Percentiles rank a stretch among this genome's conserved stretches.
phyloP scores from a whole-genome alignment of 495 filamentous ascomycete species.

The Xylaria telfairii region DNA sequence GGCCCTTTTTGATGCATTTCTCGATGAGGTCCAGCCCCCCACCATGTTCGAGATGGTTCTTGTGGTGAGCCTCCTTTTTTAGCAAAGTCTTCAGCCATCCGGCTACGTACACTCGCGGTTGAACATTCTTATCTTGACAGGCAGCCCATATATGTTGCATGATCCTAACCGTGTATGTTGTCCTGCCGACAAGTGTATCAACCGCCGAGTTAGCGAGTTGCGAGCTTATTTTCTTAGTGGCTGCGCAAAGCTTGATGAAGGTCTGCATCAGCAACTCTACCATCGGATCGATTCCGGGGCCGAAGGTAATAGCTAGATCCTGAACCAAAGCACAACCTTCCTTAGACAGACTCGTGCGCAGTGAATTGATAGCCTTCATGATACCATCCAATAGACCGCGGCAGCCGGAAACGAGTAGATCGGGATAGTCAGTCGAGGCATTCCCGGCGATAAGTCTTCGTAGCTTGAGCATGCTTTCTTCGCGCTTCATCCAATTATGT shows the following conservation, averaged over 20 bases:
- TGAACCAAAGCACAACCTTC: conserved; percentile 85
- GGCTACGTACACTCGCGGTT: conserved; percentile 75
- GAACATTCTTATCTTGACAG: conserved; percentile 88
- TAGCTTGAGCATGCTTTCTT: conserved; percentile 76
- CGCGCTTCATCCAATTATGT: conserved; percentile 85
- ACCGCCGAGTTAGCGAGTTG: conserved; percentile 79
- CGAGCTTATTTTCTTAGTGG: conserved; percentile 88
- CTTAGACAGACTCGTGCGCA: conserved; percentile 87
- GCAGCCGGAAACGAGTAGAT: conserved; percentile 69
- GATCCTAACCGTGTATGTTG: conserved; percentile 77
- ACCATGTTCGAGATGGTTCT: conserved; percentile 78
- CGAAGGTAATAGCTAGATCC: conserved; percentile 78
- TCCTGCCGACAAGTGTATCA: conserved; percentile 74
- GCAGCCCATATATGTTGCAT: conserved; percentile 83
- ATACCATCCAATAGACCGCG: conserved; percentile 85
- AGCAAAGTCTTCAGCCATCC: conserved; percentile 87
- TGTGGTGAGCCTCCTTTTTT: conserved; percentile 77
- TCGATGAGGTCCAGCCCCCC: conserved; percentile 83
- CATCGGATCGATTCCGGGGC: conserved; percentile 83
- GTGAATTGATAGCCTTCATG: conserved; percentile 82
- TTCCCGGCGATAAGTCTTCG: conserved; percentile 84
- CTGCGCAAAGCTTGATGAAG: conserved; percentile 83
- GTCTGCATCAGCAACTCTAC: conserved; percentile 89
- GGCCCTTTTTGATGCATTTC: conserved; percentile 84
- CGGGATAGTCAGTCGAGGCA: conserved; percentile 75